Conservation (phyloP, 2,329 filamentous ascomycete species). For the Fusarium subglutinans region DNA sequence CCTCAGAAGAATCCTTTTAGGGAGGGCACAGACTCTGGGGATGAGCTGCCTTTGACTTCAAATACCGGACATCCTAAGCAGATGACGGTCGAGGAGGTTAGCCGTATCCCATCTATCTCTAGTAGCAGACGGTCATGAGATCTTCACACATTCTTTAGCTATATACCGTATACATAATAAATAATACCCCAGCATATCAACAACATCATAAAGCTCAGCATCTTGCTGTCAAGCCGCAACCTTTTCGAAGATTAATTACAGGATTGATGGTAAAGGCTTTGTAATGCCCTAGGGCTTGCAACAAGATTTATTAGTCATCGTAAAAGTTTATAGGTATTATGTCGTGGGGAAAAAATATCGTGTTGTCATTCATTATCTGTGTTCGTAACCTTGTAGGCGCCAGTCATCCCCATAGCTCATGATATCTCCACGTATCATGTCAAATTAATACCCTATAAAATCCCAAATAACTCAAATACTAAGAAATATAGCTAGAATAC, state of each 20-base stretch:
- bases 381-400: too few relatives aligned
- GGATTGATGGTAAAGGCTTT: too few relatives aligned
- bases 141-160: background rate
- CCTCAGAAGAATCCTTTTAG: constrained; percentile 3
- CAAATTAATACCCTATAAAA: too few relatives aligned
- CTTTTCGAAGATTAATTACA: background rate
- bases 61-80: constrained; percentile 35
- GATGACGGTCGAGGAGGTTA: constrained; percentile 5
- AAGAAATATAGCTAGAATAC: too few relatives aligned
- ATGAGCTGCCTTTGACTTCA: constrained; percentile 36
- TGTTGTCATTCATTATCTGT: too few relatives aligned
- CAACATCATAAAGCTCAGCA: background rate
- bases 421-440: too few relatives aligned
- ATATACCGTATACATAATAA: background rate
- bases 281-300: too few relatives aligned
- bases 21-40: background rate
- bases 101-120: constrained; percentile 11
- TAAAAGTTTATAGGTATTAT: too few relatives aligned
- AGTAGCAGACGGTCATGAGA: constrained; percentile 17
- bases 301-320: too few relatives aligned
- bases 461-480: too few relatives aligned
- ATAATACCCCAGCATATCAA: background rate
- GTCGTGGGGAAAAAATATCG: too few relatives aligned
- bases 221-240: background rate
- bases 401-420: too few relatives aligned